Evolutionary conservation across 495 filamentous ascomycete genomes (phyloP), one percentile per base, ranked within the genome.

Genomic region (Paragyromitra xinjiangensis): DNA sequence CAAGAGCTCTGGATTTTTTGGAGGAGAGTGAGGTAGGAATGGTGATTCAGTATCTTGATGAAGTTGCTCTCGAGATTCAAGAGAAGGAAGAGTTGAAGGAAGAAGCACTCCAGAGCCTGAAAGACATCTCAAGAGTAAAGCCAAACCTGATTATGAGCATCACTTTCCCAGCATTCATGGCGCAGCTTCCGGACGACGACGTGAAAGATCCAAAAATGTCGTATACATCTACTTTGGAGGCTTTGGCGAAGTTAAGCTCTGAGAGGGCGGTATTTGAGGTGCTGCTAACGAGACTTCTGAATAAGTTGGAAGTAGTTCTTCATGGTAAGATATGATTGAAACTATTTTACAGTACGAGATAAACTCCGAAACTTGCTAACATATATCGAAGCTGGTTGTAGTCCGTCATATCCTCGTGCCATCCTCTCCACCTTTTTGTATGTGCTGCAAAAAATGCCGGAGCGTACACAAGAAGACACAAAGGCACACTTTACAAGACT

Each of bases 91-190:
- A 58, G 86, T 86, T 64, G 86, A 88, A 75, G 86, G 87, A 88
- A 48, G 87, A 90, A 79, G 89, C 91, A n/a, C 88, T 93, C 62
- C 82, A 86, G 56, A 87, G 88, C 53, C 84, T 93, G 53, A 86
- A 88, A 9, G 87, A 90, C 40, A 87, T 93, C 62, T 91, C 91
- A 7, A 90, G 87, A 73, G 85, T 89, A 64, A 91, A 90, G 76
- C 88, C 91, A 12, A 86, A 87, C n/a, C 81, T 91, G 29, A 89
- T 93, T 22, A 88, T 92, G 83, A 87, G 92, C 63, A 90, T 90
- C 40, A 91, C 91, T 0, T 90, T 93, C 83, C 91, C 91, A 14
- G 89, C 89, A 9, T 92, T 93, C 79, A 88, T 93, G 84, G 91
- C 91, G 0, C 87, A 88, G 37, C 84, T 93, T 1, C 91, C 91